Base-by-base conservation (phyloP, 2,329 filamentous ascomycete species). In the Didymella arachidicola region DNA sequence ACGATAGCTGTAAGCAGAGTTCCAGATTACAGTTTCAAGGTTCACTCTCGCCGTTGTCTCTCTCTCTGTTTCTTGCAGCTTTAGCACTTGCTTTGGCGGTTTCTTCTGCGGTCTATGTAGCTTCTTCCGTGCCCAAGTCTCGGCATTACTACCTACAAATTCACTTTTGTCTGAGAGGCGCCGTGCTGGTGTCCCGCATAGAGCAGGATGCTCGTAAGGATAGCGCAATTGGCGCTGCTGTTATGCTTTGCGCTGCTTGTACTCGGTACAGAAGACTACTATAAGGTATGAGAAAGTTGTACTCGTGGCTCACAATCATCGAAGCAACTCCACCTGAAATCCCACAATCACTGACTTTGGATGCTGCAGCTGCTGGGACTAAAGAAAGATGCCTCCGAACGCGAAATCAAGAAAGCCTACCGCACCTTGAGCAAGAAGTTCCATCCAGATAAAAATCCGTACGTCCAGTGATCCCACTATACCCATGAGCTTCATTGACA, bases 361-460 rank as follows among this genome's bases (percentile, higher is more conserved):
- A 29, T 36, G 27, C 11, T 81, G 63, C 80, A 96, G 87, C 80
- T 97, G 58, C 86, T 99, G 26, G 92, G 90, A 53, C 80, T 99
- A 63, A 86, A 89, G 72, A 92, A 87, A 72, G 83, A 89, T 60
- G 94, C 94, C 16, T 89, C 87, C 45, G 93, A 97, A 53, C 88
- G 89, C 72, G 90, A 98, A 71, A 89, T 99, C 75, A 99, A 99
- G 79, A 90, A 91, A 44, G 93, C 95, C 22, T 99, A 99, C 79
- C 87, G 93, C 60, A 89, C 87, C 60, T 83, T 99, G 11, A 96
- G 91, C 81, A 98, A 98, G 79, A 96, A 96, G 77, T 97, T 86
- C 77, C 95, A 99, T 74, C 95, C 95, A 3, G 95, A 99, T 79
- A 99, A 99, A 85, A 98, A 98, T 71, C 93, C 94, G 89, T 95